Evolutionary conservation across 352 stramenopile genomes (phyloP).

Genomic region (Globisporangium irregulare): DNA sequence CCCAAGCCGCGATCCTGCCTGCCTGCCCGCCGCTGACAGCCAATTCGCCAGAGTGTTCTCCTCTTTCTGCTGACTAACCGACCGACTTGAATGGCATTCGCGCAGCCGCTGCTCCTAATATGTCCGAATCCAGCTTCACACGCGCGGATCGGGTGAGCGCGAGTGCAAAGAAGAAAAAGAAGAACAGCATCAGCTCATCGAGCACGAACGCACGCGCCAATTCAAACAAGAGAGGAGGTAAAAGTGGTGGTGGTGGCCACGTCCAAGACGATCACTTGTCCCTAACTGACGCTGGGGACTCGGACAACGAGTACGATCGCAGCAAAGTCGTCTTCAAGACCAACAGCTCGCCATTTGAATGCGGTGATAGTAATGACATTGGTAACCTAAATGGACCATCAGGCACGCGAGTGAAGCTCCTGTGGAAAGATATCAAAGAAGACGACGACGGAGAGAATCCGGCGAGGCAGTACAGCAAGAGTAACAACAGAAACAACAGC

Average conservation of each 20-base stretch:
- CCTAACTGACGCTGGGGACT: not conserved
- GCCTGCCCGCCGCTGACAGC: not conserved
- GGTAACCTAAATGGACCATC: not conserved
- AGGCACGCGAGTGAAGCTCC: slow-evolving; percentile 14
- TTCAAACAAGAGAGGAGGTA: slow-evolving; percentile 1
- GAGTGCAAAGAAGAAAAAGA: slow-evolving; percentile 9
- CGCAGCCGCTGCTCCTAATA: not conserved
- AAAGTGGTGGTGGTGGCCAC: not conserved
- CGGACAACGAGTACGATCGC: slow-evolving; percentile 14
- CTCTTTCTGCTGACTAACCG: not conserved
- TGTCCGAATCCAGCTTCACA: slow-evolving; percentile 10
- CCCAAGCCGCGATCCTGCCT: not conserved
- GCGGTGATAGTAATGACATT: not conserved
- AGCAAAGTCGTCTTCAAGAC: slow-evolving; percentile 5
- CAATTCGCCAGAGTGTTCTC: not conserved
- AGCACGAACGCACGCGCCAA: not conserved
- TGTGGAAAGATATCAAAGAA: slow-evolving; percentile 16
- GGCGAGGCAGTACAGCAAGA: not conserved
- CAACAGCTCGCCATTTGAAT: not conserved
- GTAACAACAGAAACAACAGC: not conserved
- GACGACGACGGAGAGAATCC: not conserved
- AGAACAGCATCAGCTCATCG: not conserved
- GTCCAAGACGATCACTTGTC: not conserved
- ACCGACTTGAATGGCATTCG: slow-evolving; percentile 16
- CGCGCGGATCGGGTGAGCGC: slow-evolving; percentile 4